These are phyloP conservation scores for Suhomyces kilbournensis DNA, from an alignment of 805 yeast genomes.

Conservation along the genomic window DNA sequence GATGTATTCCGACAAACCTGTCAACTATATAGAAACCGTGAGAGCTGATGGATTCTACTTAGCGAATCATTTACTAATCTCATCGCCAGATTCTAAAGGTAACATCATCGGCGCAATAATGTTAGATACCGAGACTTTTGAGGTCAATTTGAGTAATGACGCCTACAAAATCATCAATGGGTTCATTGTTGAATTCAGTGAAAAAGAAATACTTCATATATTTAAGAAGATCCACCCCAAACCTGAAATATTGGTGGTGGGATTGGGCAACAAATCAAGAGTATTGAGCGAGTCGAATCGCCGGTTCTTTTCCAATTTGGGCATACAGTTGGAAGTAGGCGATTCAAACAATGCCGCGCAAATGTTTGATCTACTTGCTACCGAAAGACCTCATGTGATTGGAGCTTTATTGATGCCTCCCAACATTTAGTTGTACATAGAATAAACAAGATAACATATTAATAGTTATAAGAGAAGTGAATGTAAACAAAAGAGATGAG, in stretches of 20 bases:
- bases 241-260: constrained; percentile 73
- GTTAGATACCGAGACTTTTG: constrained; percentile 58
- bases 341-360: constrained; percentile 64
- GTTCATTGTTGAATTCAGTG: constrained; percentile 54
- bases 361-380: constrained; percentile 70
- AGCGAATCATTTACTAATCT: constrained; percentile 49
- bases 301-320: constrained; percentile 49
- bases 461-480: constrained; percentile 1
- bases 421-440: constrained; percentile 35
- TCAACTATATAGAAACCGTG: constrained; percentile 42
- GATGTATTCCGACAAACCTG: constrained; percentile 40
- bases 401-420: constrained; percentile 75
- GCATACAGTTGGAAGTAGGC: constrained; percentile 68
- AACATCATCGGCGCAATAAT: constrained; percentile 47
- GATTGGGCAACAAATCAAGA: constrained; percentile 64
- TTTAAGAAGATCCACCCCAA: constrained; percentile 63
- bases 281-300: constrained; percentile 58
- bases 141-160: constrained; percentile 48
- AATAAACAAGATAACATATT: not conserved
- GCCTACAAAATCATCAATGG: constrained; percentile 46
- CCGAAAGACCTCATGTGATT: constrained; percentile 74
- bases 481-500: not conserved
- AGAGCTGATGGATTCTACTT: constrained; percentile 58
- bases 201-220: constrained; percentile 40
- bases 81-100: constrained; percentile 37